Conservation (phyloP, 257 asterid genomes). For the Solanum raphanifolium region DNA sequence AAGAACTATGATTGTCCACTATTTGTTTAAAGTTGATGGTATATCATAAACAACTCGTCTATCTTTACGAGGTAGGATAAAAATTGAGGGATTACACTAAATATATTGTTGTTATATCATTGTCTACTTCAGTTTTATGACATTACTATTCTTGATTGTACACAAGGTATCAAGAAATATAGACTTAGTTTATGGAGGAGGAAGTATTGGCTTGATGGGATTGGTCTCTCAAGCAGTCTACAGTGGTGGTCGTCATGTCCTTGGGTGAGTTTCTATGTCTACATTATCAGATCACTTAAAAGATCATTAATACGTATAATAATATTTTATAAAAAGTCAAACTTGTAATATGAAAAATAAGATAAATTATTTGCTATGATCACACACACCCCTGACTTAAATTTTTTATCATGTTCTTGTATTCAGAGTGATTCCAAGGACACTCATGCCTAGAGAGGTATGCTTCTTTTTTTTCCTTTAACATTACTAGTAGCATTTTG, state of each 20-base stretch:
- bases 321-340: not conserved
- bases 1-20: not conserved
- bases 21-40: not conserved
- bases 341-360: not conserved
- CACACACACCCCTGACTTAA: not conserved
- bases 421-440: conserved; percentile 28
- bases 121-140: not conserved
- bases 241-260: conserved; percentile 30
- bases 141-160: not conserved
- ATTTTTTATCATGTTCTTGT: conserved; percentile 13
- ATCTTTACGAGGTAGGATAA: not conserved
- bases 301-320: not conserved
- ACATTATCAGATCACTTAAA: not conserved
- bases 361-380: not conserved
- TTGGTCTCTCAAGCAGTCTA: conserved; percentile 29
- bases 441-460: conserved; percentile 33
- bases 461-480: not conserved
- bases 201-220: conserved; percentile 36
- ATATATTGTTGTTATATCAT: not conserved
- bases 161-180: conserved; percentile 24
- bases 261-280: conserved; percentile 13
- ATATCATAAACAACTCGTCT: not conserved
- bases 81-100: accelerated
- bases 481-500: not conserved
- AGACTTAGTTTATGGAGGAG: conserved; percentile 36